Evolutionary conservation across 352 stramenopile species (phyloP).

Genomic region (Pythium coloratum): DNA sequence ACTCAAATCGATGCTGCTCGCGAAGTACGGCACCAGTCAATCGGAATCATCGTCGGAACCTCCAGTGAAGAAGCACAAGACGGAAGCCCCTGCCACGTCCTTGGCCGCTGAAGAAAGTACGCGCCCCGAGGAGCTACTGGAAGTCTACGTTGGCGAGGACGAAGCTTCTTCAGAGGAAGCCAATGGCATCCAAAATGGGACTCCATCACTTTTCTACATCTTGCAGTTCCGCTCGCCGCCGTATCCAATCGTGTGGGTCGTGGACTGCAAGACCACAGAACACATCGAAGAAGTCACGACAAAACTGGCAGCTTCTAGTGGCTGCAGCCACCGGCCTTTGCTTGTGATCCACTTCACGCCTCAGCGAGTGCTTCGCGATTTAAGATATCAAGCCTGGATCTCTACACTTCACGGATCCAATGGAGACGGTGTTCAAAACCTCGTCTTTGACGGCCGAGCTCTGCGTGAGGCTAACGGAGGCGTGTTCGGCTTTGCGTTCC

Average conservation of each 20-base stretch:
- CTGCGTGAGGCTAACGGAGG: constrained; percentile 36
- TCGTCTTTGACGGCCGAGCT: constrained; percentile 45
- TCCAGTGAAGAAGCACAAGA: constrained; percentile 32
- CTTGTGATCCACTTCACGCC: constrained; percentile 63
- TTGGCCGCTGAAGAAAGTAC: neutral
- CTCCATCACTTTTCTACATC: constrained; percentile 33
- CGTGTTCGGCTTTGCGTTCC: constrained; percentile 58
- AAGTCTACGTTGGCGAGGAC: constrained; percentile 1
- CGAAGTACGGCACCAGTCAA: constrained; percentile 42
- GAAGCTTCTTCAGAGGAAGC: neutral
- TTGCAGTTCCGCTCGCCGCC: constrained; percentile 35
- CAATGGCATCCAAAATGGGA: too few species aligned
- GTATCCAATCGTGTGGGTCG: constrained; percentile 53
- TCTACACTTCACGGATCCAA: neutral
- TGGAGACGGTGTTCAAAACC: constrained; percentile 31
- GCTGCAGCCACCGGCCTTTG: constrained; percentile 35
- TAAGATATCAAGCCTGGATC: constrained; percentile 20
- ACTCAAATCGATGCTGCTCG: constrained; percentile 56
- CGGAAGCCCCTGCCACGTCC: neutral
- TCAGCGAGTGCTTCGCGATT: neutral
- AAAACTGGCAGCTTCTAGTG: constrained; percentile 19
- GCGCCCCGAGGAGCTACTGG: constrained; percentile 16
- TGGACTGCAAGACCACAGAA: constrained; percentile 40
- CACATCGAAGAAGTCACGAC: constrained; percentile 34
- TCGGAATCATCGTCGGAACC: neutral